Base-by-base conservation (phyloP, 352 stramenopile species). In the Globisporangium rhizosaccharum region DNA sequence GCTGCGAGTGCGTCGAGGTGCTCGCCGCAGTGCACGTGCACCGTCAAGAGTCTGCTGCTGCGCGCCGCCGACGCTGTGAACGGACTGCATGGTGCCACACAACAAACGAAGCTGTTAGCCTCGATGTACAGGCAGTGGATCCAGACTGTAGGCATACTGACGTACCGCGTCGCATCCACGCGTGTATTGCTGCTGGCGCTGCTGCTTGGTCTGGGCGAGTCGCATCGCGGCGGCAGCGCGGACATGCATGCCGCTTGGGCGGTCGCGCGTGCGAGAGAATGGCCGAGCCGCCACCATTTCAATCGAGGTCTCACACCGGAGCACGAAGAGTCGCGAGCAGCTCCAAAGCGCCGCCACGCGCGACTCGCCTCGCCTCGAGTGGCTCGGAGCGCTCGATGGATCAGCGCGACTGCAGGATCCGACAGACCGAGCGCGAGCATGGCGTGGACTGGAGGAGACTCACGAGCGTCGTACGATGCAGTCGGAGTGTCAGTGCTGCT, bases 11-110 rank as follows among this genome's bases (percentile, higher is more conserved):
- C 52, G 56, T 66, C 65, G 15, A 88, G 36, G 12, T 77, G 56
- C 36, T 78, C 66, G 17, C 75, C 80, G 36, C 67, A 74, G 52
- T 79, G 78, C 57, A 90, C 75, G 12, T 79, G 72, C 62, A 90
- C 69, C 3, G 66, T 65, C 54, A 90, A 49, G 25, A 87, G 61
- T 9, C 66, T 68, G 42, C 73, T 74, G 36, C 51, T 67, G n/a
- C 66, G 66, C 11, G 61, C 56, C 4, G 64, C 75, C 0, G 74
- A 72, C 1, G 71, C 76, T 51, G 72, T 82, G 66, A 90, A 90
- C 2, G 80, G 80, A 14, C 80, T 83, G 26, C 9, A 49, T 39
- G 5, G 1, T 12, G 33, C 8, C 33, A 39, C 33, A 1, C 33
- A 39, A 12, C 10, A 39, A 39, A 10, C 33, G 10, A 12, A 10